Evolutionary conservation across 177 flowering plant species (phyloP).

Genomic region (Vitis hybrid): DNA sequence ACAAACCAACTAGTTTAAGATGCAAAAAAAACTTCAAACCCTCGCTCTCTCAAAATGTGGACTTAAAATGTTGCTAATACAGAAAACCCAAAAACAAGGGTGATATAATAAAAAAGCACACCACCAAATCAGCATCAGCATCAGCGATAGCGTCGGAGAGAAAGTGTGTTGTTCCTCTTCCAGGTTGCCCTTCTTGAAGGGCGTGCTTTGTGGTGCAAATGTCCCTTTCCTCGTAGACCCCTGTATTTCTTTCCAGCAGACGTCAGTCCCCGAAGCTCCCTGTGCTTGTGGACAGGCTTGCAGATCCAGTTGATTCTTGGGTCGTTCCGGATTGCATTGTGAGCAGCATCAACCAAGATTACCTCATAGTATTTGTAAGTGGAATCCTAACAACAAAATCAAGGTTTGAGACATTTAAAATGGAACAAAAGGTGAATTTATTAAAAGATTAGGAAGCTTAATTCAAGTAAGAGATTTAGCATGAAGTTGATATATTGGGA

Average conservation of each 20-base stretch:
- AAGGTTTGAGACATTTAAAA: not conserved
- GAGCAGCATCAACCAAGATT: conserved; percentile 63
- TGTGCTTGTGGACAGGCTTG: conserved; percentile 71
- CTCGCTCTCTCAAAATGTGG: too few relatives aligned
- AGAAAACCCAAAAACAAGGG: too few relatives aligned
- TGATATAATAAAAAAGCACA: too few relatives aligned
- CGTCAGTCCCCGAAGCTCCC: conserved; percentile 69
- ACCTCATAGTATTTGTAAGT: conserved; percentile 54
- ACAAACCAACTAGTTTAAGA: too few relatives aligned
- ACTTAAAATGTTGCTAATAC: too few relatives aligned
- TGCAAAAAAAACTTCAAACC: too few relatives aligned
- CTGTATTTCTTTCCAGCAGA: conserved; percentile 73
- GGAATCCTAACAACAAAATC: conserved; percentile 31
- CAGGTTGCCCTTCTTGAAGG: conserved; percentile 71
- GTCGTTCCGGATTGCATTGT: conserved; percentile 61
- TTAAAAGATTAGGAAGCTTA: not conserved
- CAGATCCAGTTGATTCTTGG: conserved; percentile 73
- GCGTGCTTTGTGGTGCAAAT: conserved; percentile 53
- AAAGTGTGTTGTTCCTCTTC: conserved; percentile 70
- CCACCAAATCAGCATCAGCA: not conserved
- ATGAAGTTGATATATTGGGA: too few relatives aligned
- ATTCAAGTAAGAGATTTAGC: not conserved
- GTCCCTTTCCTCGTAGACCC: conserved; percentile 67
- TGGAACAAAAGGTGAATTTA: not conserved
- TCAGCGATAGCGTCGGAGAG: conserved; percentile 63